A percentile compares a stretch with the other conserved stretches of the same genome.
Conservation (phyloP, 208 protist species). For the Wallacemonas rigidus region DNA sequence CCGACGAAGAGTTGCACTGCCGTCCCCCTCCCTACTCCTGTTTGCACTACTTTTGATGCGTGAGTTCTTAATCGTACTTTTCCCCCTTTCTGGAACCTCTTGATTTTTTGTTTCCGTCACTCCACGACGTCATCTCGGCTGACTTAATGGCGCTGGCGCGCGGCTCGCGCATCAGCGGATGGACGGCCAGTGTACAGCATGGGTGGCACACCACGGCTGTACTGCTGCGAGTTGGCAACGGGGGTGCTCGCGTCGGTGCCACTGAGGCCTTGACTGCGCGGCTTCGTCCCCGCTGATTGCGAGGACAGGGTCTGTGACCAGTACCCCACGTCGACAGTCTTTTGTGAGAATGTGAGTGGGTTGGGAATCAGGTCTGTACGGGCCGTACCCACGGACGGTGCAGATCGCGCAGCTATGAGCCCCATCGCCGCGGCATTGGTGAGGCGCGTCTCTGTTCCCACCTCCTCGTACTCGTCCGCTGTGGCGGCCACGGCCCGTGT, state of each 20-base stretch:
- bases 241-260: neutral
- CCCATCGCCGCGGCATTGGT: neutral
- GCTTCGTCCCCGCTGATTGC: neutral
- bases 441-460: too few species aligned
- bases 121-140: neutral
- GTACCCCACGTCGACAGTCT: neutral
- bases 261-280: neutral
- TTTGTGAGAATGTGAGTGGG: neutral
- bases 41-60: too few species aligned
- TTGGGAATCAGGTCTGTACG: neutral
- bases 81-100: too few species aligned
- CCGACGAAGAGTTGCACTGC: too few species aligned
- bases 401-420: neutral
- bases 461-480: too few species aligned
- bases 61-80: too few species aligned
- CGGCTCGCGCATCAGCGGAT: neutral
- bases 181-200: neutral
- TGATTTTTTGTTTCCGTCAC: too few species aligned
- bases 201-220: constrained; percentile 8
- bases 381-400: neutral
- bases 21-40: too few species aligned
- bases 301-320: neutral
- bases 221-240: neutral
- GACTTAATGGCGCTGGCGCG: neutral
- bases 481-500: too few species aligned